Conservation (phyloP, 2,329 filamentous ascomycete species). For the Fusarium circinatum region DNA sequence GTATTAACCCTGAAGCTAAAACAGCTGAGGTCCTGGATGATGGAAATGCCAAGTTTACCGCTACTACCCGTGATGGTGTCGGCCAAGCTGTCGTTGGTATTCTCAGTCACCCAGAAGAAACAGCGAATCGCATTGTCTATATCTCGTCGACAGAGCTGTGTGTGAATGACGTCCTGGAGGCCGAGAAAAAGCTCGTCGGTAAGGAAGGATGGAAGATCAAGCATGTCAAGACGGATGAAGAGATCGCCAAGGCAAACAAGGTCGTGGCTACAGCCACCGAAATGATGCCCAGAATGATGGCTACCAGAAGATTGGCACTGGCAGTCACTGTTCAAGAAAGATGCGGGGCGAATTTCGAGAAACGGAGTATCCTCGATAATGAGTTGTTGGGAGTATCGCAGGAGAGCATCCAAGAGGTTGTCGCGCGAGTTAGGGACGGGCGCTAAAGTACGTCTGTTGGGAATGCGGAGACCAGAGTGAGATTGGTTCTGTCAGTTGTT, state of each 20-base stretch:
- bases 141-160: not conserved
- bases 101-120: not conserved
- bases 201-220: not conserved
- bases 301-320: not conserved
- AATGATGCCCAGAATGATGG: not conserved
- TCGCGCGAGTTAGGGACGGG: not conserved
- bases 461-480: rapidly evolving
- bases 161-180: not conserved
- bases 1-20: rapidly evolving
- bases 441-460: not conserved
- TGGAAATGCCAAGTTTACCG: not conserved
- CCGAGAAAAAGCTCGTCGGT: not conserved
- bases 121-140: not conserved
- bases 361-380: not conserved
- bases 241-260: not conserved
- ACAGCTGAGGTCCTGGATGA: not conserved
- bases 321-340: not conserved
- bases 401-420: not conserved
- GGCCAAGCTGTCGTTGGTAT: not conserved
- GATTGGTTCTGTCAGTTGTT: rapidly evolving
- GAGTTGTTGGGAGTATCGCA: not conserved
- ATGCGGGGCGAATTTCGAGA: not conserved
- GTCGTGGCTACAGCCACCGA: not conserved
- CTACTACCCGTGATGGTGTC: not conserved
- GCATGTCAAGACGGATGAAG: not conserved